Percentiles rank a stretch among this genome's conserved stretches.
Conservation (phyloP, 2,329 filamentous ascomycete genomes). For the Cladosporium sphaerospermum region DNA sequence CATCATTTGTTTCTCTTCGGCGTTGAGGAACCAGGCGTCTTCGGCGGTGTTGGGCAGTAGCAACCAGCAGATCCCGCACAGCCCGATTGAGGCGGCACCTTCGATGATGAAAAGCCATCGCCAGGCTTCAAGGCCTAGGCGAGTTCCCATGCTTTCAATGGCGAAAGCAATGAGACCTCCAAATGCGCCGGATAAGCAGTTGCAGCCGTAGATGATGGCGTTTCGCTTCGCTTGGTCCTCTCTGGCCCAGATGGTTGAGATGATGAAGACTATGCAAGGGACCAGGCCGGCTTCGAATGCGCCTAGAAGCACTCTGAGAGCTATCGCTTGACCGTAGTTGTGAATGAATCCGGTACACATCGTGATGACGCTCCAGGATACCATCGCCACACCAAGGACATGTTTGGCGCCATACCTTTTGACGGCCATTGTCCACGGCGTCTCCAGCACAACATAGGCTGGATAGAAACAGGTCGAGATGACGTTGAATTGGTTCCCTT, state of each 20-base stretch:
- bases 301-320: constrained; percentile 25
- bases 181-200: constrained; percentile 22
- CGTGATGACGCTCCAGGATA: constrained; percentile 24
- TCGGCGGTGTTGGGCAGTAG: constrained; percentile 22
- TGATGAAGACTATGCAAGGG: constrained; percentile 24
- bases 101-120: constrained; percentile 20
- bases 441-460: constrained; percentile 17
- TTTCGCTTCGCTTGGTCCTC: constrained; percentile 25
- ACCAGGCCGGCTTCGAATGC: constrained; percentile 26
- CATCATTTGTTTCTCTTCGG: constrained; percentile 22
- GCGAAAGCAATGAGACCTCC: constrained; percentile 24
- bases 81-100: constrained; percentile 13
- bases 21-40: constrained; percentile 25
- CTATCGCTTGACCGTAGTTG: constrained; percentile 26
- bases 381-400: constrained; percentile 18
- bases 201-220: constrained; percentile 22
- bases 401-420: constrained; percentile 22
- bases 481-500: constrained; percentile 18
- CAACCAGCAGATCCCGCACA: constrained; percentile 14
- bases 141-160: constrained; percentile 26
- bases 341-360: constrained; percentile 29
- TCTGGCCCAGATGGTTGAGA: constrained; percentile 27
- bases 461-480: constrained; percentile 19
- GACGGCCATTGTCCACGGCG: constrained; percentile 20
- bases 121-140: constrained; percentile 19